Evolutionary conservation across 2,329 filamentous ascomycete species (phyloP).

Genomic region (Exophiala lecanii-corni): DNA sequence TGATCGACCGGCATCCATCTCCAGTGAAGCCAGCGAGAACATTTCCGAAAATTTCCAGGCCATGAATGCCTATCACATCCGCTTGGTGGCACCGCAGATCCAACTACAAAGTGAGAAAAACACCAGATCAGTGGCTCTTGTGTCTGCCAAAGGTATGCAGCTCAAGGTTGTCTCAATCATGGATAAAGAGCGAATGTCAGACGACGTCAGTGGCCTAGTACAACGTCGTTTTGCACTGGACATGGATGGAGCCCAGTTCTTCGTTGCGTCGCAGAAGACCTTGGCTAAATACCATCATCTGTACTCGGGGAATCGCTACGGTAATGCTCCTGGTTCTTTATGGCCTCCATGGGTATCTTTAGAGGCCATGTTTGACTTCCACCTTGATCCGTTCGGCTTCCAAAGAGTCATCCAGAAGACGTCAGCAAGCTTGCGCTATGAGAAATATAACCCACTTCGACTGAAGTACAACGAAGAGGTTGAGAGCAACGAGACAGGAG

Average conservation of each 20-base stretch:
- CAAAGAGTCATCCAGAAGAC: conserved; percentile 95
- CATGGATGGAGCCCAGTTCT: conserved; percentile 98
- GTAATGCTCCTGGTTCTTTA: conserved; percentile 72
- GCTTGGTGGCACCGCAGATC: conserved; percentile 93
- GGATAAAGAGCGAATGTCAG: conserved; percentile 88
- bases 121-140: conserved; percentile 89
- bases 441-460: conserved; percentile 96
- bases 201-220: conserved; percentile 90
- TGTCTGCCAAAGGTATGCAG: conserved; percentile 96
- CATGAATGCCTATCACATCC: conserved; percentile 90
- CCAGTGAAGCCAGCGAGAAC: conserved; percentile 59
- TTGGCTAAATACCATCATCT: conserved; percentile 83
- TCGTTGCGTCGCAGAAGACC: conserved; percentile 90
- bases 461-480: conserved; percentile 97
- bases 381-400: conserved; percentile 93
- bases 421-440: conserved; percentile 86
- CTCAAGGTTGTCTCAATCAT: conserved; percentile 96
- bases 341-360: conserved; percentile 99
- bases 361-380: conserved; percentile 97
- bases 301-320: conserved; percentile 92
- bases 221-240: conserved; percentile 89
- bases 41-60: conserved; percentile 84
- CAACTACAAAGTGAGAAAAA: conserved; percentile 99
- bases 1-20: conserved; percentile 26
- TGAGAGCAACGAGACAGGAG: conserved; percentile 42